A percentile compares a stretch with the other conserved stretches of the same genome.
These are phyloP conservation scores for Pseudocercospora vitis DNA, from an alignment of 2,329 filamentous ascomycete genomes.

Conservation along the genomic window DNA sequence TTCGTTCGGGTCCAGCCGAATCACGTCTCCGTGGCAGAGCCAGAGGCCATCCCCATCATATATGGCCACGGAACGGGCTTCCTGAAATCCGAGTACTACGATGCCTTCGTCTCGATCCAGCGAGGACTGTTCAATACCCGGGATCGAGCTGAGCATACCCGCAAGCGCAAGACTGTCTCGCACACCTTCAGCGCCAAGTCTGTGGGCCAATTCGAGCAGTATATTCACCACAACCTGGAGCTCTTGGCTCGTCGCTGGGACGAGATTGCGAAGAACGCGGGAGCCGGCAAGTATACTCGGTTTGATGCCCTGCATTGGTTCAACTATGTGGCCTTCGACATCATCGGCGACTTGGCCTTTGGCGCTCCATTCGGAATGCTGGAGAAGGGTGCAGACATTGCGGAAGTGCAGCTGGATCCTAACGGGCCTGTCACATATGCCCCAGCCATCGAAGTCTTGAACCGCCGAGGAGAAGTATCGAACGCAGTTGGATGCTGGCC, in stretches of 20 bases:
- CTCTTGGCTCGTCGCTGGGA: constrained; percentile 74
- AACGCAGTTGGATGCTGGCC: constrained; percentile 73
- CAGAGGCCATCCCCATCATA: constrained; percentile 70
- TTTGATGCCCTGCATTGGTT: constrained; percentile 70
- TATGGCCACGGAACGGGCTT: constrained; percentile 65
- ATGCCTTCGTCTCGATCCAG: constrained; percentile 84
- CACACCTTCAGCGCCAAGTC: constrained; percentile 85
- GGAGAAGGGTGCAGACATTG: constrained; percentile 58
- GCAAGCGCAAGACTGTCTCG: constrained; percentile 84
- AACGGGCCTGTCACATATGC: constrained; percentile 34
- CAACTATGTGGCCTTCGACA: constrained; percentile 79
- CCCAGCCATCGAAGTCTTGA: constrained; percentile 78
- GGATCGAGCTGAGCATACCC: constrained; percentile 75
- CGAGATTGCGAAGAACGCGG: constrained; percentile 54
- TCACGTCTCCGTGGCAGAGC: constrained; percentile 79
- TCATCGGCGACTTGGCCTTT: constrained; percentile 59
- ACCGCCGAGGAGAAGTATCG: constrained; percentile 82
- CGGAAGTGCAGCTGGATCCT: constrained; percentile 35
- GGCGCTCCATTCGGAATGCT: constrained; percentile 84
- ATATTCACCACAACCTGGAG: constrained; percentile 77
- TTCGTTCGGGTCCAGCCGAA: constrained; percentile 81
- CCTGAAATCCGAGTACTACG: constrained; percentile 71
- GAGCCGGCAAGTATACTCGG: constrained; percentile 49
- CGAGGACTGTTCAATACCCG: constrained; percentile 88
- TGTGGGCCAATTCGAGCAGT: constrained; percentile 74